Conservation (phyloP, 805 yeast genomes). For the Ogataea siamensis region DNA sequence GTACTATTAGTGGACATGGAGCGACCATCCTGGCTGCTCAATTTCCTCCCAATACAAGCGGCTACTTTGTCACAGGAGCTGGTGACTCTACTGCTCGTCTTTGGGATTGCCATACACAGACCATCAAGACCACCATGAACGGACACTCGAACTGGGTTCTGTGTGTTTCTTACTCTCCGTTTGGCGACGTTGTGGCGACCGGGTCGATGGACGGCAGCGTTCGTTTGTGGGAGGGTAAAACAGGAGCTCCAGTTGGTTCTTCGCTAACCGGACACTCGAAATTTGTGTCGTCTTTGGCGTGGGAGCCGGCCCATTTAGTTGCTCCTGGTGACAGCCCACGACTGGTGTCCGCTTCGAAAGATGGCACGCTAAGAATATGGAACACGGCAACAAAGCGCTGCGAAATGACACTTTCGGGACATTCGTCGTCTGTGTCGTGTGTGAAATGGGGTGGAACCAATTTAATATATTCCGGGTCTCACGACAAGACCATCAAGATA, state of each 20-base stretch:
- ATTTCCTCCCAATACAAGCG: constrained; percentile 86
- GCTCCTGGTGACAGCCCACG: constrained; percentile 64
- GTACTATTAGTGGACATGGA: constrained; percentile 94
- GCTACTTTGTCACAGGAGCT: constrained; percentile 89
- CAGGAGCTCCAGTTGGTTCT: constrained; percentile 72
- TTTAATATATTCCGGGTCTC: constrained; percentile 82
- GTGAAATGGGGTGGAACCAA: constrained; percentile 97
- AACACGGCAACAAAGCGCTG: constrained; percentile 70
- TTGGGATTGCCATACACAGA: constrained; percentile 96
- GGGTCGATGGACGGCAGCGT: constrained; percentile 94
- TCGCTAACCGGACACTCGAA: constrained; percentile 79
- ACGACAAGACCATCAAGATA: constrained; percentile 87
- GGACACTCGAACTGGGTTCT: constrained; percentile 96
- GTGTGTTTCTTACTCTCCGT: constrained; percentile 89
- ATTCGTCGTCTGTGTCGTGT: constrained; percentile 84
- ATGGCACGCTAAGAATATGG: constrained; percentile 88
- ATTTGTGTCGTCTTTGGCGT: constrained; percentile 84
- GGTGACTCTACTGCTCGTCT: constrained; percentile 95
- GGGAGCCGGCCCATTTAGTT: constrained; percentile 92
- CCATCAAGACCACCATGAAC: constrained; percentile 73
- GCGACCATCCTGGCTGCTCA: constrained; percentile 88
- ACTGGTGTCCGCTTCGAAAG: constrained; percentile 86
- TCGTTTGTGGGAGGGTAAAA: constrained; percentile 78
- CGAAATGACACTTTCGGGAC: constrained; percentile 76
- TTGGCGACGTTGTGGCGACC: constrained; percentile 87